phyloP scores from a whole-genome alignment of 176 grass and related monocot species.

The Avena eriantha region DNA sequence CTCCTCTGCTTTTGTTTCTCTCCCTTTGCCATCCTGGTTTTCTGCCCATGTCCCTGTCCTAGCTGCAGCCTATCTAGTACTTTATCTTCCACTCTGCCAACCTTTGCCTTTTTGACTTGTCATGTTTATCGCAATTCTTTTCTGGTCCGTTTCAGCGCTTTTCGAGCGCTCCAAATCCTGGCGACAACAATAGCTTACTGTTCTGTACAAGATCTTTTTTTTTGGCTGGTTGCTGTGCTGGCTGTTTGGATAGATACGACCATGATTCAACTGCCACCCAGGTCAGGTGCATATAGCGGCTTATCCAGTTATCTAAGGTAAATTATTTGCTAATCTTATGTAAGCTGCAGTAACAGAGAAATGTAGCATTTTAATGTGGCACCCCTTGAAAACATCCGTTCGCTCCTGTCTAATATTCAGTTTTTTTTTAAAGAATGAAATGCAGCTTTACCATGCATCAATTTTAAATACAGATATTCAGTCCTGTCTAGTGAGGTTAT shows the following conservation, averaged over 20 bases:
- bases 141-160: conserved; percentile 34
- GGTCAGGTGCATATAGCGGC: not conserved
- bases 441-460: too few species aligned
- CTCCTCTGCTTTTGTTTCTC: not conserved
- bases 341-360: too few species aligned
- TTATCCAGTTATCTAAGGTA: too few species aligned
- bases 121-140: conserved; percentile 47
- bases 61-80: conserved; percentile 37
- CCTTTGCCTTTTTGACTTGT: conserved; percentile 49
- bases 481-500: not conserved
- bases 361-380: not conserved
- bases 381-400: not conserved
- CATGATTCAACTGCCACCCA: conserved; percentile 37
- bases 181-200: conserved; percentile 48
- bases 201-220: not conserved
- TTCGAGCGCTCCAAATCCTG: conserved; percentile 44
- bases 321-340: too few species aligned
- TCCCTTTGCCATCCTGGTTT: not conserved
- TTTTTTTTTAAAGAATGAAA: too few species aligned
- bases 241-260: conserved; percentile 29
- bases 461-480: too few species aligned
- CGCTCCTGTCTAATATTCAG: not conserved
- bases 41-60: conserved; percentile 46
- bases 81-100: conserved; percentile 59
- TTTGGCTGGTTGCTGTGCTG: not conserved